A percentile compares a stretch with the other conserved stretches of the same genome.
These are phyloP conservation scores for Pyrenochaeta sp. DNA, from an alignment of 2,329 filamentous ascomycete genomes.

Conservation along the genomic window DNA sequence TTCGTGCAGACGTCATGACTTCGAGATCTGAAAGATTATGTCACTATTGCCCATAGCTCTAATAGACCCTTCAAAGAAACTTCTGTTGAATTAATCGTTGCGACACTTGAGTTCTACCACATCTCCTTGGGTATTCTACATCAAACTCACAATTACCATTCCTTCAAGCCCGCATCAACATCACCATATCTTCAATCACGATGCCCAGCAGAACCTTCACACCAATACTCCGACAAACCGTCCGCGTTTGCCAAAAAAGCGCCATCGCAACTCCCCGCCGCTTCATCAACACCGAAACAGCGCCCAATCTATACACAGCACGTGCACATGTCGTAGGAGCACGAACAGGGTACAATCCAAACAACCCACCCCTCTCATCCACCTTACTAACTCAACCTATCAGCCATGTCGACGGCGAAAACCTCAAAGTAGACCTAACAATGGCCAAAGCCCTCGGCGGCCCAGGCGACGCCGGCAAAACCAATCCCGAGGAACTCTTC, in stretches of 20 bases:
- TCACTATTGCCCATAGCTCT: background rate
- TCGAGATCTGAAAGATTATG: slow-evolving; percentile 2
- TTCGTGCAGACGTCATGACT: slow-evolving; percentile 20
- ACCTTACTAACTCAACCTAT: background rate
- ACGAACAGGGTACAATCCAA: slow-evolving; percentile 37
- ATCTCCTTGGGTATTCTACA: background rate
- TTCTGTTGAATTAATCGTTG: background rate
- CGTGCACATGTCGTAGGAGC: slow-evolving; percentile 52
- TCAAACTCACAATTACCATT: background rate
- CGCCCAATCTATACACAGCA: slow-evolving; percentile 51
- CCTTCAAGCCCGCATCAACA: background rate
- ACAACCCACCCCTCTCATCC: background rate
- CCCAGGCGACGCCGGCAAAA: slow-evolving; percentile 54
- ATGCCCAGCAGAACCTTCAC: slow-evolving; percentile 26
- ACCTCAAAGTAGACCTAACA: slow-evolving; percentile 50
- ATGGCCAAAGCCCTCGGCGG: slow-evolving; percentile 57
- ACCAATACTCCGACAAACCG: slow-evolving; percentile 19
- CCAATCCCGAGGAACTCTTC: slow-evolving; percentile 57
- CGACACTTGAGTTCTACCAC: no score
- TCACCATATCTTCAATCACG: background rate
- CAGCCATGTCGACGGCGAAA: slow-evolving; percentile 46
- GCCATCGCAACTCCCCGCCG: slow-evolving; percentile 22
- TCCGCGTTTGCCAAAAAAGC: slow-evolving; percentile 17
- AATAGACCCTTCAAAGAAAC: background rate
- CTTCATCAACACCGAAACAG: slow-evolving; percentile 51